Base-by-base conservation (phyloP, 2,329 filamentous ascomycete species). In the Leptographium procerum region DNA sequence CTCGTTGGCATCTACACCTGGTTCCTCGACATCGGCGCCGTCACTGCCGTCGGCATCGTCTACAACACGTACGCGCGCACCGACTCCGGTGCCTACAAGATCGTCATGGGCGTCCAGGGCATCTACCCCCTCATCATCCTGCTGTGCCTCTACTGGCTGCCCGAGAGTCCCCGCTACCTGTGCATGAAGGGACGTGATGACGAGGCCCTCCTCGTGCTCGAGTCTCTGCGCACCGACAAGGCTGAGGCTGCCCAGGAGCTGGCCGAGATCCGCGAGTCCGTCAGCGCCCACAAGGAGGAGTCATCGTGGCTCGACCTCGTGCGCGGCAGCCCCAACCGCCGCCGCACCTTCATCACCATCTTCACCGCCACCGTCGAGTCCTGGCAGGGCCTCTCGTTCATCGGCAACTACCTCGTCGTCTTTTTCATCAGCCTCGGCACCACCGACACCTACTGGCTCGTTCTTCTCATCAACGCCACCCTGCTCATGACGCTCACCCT, bases 61-160 rank as follows among this genome's bases (percentile, higher is more conserved):
- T 57, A 57, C 50, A 26, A 57, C 40, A 57, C 56, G 2, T 53
- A 57, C 40, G 26, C 50, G 1, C 50, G 50, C 50, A 8, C 56
- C 5, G 56, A 57, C 26, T 28, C 50, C 36, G 50, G 56, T 36
- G 56, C 56, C 10, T 57, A 57, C 50, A 53, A 53, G 50, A 57
- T 57, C 22, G 50, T 57, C 40, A 57, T 57, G 56, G 56, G 56
- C 36, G 56, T 57, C 3, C 56, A 57, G 50, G 57, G 57, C 24
- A 43, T 58, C 31, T 58, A 51, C 16, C 52, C 52, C 11, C 5
- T 56, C 14, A 9, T 59, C 10, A 56, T 59, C 16, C 34, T 56
- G 13, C 13, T 50, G 11, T 53, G 36, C 31, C 47, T 56, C 50
- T n/a, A 34, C 47, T 59, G 50, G 40, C 58, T 59, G 9, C 54